phyloP scores from a whole-genome alignment of 805 yeast species.

The Diddensiella caesifluorescens region DNA sequence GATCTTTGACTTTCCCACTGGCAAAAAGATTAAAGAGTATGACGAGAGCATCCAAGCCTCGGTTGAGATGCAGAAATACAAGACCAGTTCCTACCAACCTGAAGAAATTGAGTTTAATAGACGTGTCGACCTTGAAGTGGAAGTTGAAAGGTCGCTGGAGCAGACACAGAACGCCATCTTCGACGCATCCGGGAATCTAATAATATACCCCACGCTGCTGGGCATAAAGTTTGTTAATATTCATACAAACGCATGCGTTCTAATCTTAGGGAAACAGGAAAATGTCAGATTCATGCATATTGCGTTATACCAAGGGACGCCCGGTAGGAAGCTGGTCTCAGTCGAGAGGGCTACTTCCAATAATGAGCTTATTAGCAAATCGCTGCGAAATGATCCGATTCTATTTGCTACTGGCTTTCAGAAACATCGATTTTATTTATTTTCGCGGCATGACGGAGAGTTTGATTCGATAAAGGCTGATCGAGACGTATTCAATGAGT shows the following conservation, averaged over 20 bases:
- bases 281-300: constrained; percentile 26
- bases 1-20: constrained; percentile 34
- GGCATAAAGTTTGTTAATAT: constrained; percentile 33
- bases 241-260: constrained; percentile 23
- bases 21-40: constrained; percentile 30
- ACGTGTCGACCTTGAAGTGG: constrained; percentile 26
- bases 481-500: constrained; percentile 30
- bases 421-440: constrained; percentile 28
- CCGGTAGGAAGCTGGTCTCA: constrained; percentile 23
- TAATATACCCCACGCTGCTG: constrained; percentile 27
- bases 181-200: constrained; percentile 30
- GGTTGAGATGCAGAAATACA: constrained; percentile 27
- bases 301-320: constrained; percentile 31
- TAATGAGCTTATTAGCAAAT: constrained; percentile 28
- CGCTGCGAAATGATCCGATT: constrained; percentile 29
- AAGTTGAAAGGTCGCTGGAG: constrained; percentile 3
- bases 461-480: constrained; percentile 18
- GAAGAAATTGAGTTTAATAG: constrained; percentile 28
- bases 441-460: constrained; percentile 23
- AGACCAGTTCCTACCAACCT: constrained; percentile 19
- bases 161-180: constrained; percentile 23
- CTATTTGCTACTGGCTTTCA: constrained; percentile 27
- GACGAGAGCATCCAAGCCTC: constrained; percentile 29
- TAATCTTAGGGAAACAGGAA: constrained; percentile 31
- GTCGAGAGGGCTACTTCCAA: constrained; percentile 32